These are phyloP conservation scores for Penicillium manginii DNA, from an alignment of 495 filamentous ascomycete genomes.

Conservation along the genomic window DNA sequence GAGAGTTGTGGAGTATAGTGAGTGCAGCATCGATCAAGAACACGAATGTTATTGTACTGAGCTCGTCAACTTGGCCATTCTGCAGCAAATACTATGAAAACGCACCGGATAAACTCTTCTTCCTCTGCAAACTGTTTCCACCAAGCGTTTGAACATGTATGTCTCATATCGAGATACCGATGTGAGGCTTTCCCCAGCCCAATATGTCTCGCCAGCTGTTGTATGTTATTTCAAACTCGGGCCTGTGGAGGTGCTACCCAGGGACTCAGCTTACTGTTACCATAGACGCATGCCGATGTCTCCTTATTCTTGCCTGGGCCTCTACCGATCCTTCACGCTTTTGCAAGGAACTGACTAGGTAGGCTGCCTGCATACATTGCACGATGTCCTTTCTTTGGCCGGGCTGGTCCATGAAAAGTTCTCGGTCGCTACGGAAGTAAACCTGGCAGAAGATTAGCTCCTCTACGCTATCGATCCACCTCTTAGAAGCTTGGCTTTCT, in stretches of 20 bases:
- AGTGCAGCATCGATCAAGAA: slow-evolving; percentile 30
- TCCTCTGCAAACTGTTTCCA: slow-evolving; percentile 26
- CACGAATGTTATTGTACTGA: slow-evolving; percentile 27
- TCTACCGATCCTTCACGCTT: slow-evolving; percentile 28
- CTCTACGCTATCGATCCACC: slow-evolving; percentile 25
- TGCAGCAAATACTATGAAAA: background rate
- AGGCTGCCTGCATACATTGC: slow-evolving; percentile 26
- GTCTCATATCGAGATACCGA: slow-evolving; percentile 5
- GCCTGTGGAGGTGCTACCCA: background rate
- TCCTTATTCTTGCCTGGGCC: slow-evolving; percentile 23
- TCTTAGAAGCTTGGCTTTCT: slow-evolving; percentile 10
- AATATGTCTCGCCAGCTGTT: slow-evolving; percentile 25
- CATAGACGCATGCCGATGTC: slow-evolving; percentile 30
- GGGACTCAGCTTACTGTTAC: slow-evolving; percentile 21
- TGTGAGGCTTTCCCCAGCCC: slow-evolving; percentile 23
- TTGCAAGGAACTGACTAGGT: slow-evolving; percentile 30
- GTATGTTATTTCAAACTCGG: background rate
- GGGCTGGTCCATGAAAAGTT: background rate
- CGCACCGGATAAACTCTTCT: slow-evolving; percentile 25
- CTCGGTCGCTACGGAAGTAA: slow-evolving; percentile 13
- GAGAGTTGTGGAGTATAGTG: slow-evolving; percentile 31
- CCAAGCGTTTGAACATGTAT: slow-evolving; percentile 16
- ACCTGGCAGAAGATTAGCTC: slow-evolving; percentile 23
- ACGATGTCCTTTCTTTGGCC: slow-evolving; percentile 19
- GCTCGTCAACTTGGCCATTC: background rate